Evolutionary conservation across 495 filamentous ascomycete genomes (phyloP).

Genomic region (Penicillium arizonense): DNA sequence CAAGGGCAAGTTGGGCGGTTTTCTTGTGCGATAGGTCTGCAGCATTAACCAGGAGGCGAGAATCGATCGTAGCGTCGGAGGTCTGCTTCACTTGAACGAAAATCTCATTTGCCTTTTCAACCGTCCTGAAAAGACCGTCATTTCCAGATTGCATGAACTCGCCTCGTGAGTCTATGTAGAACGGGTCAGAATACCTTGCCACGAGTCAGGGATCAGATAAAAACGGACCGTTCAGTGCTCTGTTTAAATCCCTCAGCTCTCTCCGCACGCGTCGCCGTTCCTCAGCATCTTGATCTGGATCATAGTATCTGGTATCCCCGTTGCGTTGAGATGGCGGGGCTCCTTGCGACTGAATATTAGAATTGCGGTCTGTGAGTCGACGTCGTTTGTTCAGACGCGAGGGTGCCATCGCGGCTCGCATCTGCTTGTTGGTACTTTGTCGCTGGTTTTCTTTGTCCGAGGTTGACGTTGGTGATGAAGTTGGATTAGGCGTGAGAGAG

Average conservation of each 20-base stretch:
- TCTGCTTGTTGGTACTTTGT: conserved; percentile 23
- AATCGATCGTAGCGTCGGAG: conserved; percentile 88
- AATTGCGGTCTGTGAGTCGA: conserved; percentile 36
- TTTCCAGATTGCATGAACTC: conserved; percentile 63
- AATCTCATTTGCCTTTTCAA: conserved; percentile 62
- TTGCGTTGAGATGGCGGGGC: conserved; percentile 21
- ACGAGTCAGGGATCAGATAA: neutral
- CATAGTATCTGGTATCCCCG: conserved; percentile 58
- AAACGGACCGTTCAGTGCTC: conserved; percentile 60
- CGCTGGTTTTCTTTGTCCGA: conserved; percentile 63
- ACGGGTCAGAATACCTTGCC: neutral
- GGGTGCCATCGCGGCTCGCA: conserved; percentile 28
- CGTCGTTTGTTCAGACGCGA: conserved; percentile 36
- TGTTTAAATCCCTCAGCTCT: conserved; percentile 62
- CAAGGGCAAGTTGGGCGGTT: conserved; percentile 65
- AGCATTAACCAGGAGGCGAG: conserved; percentile 72
- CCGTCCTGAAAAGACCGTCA: conserved; percentile 57
- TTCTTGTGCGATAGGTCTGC: conserved; percentile 78
- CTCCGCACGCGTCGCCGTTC: conserved; percentile 70
- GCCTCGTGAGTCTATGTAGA: conserved; percentile 57
- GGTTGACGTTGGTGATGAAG: conserved; percentile 37
- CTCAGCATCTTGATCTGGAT: conserved; percentile 84
- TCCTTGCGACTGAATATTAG: conserved; percentile 31
- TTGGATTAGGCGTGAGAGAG: conserved; percentile 25
- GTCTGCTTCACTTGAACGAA: conserved; percentile 80